Evolutionary conservation across 148 eudicot species (phyloP).

Genomic region (Chenopodium formosanum): DNA sequence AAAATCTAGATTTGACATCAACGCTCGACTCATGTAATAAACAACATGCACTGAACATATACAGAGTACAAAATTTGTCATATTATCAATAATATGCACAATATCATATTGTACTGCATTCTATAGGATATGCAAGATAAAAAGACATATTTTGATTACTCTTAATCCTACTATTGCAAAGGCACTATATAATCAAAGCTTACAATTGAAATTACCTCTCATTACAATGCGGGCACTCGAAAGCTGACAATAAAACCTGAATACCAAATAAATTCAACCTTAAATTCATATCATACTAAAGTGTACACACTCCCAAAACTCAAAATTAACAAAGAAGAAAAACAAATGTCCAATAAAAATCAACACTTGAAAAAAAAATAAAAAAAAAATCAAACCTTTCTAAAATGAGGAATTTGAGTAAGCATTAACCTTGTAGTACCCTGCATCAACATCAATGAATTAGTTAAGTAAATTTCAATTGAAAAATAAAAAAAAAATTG

Average conservation of each 20-base stretch:
- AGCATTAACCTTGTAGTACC: conserved; percentile 77
- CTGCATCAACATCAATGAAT: conserved; percentile 32
- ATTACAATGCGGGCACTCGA: conserved; percentile 93
- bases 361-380: not conserved
- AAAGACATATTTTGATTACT: no score
- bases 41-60: no score
- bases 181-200: not conserved
- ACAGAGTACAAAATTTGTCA: no score
- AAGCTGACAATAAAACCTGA: conserved; percentile 91
- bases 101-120: no score
- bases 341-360: not conserved
- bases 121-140: no score
- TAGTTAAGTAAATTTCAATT: not conserved
- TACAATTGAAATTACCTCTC: conserved; percentile 59
- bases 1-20: no score
- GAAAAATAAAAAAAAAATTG: conserved; percentile 10
- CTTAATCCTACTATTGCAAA: not conserved
- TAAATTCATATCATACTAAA: not conserved
- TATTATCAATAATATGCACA: no score
- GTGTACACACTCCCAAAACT: no score
- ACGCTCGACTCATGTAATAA: no score
- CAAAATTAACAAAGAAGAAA: not conserved
- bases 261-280: not conserved
- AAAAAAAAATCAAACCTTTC: conserved; percentile 50
- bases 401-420: conserved; percentile 76